Conservation (phyloP, 345 rosid genomes). For the Euphorbia lathyris region DNA sequence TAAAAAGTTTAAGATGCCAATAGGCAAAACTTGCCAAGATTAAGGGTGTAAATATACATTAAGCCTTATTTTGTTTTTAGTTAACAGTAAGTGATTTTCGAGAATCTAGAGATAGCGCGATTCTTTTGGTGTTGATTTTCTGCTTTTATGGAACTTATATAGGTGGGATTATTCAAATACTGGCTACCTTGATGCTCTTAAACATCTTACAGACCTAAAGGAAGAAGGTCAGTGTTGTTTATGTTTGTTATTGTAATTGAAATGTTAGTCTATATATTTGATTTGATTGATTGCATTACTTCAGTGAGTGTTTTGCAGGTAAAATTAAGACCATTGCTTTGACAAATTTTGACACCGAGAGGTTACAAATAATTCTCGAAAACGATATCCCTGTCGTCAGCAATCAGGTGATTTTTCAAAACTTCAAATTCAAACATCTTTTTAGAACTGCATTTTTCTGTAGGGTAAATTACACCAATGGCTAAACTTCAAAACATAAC, state of each 20-base stretch:
- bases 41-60: no score
- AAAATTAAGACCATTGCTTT: constrained; percentile 89
- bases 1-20: no score
- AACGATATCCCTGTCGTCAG: constrained; percentile 89
- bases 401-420: constrained; percentile 62
- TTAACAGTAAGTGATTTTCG: neutral
- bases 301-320: constrained; percentile 45
- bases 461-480: no score
- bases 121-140: neutral
- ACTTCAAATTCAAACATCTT: neutral
- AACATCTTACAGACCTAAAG: constrained; percentile 80
- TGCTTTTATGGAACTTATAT: constrained; percentile 11
- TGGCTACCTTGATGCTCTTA: constrained; percentile 89
- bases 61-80: no score
- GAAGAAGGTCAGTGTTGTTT: constrained; percentile 24
- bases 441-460: neutral
- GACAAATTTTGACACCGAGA: constrained; percentile 91
- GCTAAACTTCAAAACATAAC: no score
- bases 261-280: constrained; percentile 18
- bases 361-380: constrained; percentile 76
- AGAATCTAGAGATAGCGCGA: neutral
- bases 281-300: constrained; percentile 23
- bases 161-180: constrained; percentile 97
- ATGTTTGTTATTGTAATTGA: constrained; percentile 16
- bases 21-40: no score